Percentiles rank a stretch among this genome's conserved stretches.
Conservation (phyloP, 179 eudicot genomes). For the Spinacia oleracea region DNA sequence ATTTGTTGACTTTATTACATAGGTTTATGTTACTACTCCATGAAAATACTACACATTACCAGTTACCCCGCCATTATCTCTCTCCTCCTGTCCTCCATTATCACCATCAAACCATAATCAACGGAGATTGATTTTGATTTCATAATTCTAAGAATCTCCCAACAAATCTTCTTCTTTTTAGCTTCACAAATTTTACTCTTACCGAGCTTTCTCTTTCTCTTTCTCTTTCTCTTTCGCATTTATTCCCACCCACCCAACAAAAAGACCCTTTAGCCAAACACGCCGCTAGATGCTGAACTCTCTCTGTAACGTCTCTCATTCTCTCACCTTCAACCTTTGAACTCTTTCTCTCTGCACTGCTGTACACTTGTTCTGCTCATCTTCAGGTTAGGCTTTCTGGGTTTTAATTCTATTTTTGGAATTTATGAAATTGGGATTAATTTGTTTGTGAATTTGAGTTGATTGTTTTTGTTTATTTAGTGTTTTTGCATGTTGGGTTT, state of each 20-base stretch:
- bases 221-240: too few species aligned
- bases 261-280: not conserved
- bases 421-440: not conserved
- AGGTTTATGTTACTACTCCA: not conserved
- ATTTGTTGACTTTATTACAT: constrained; percentile 1
- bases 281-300: not conserved
- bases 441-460: not conserved
- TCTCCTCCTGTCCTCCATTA: constrained; percentile 2
- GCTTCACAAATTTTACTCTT: not conserved
- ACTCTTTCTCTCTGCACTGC: not conserved
- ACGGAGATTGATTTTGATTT: constrained; percentile 6
- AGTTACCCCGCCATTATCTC: constrained; percentile 20
- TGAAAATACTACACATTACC: not conserved
- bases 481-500: not conserved
- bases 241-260: constrained; percentile 23
- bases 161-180: not conserved
- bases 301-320: not conserved
- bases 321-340: not conserved
- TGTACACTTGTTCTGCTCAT: not conserved
- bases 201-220: not conserved
- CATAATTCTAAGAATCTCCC: not conserved
- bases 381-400: constrained; percentile 19
- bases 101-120: constrained; percentile 14
- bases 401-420: not conserved
- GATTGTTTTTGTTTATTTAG: not conserved